A percentile compares a stretch with the other conserved stretches of the same genome.
Evolutionary conservation across 768 basidiomycete genomes (phyloP).

Genomic region (Trametes cinnabarina): DNA sequence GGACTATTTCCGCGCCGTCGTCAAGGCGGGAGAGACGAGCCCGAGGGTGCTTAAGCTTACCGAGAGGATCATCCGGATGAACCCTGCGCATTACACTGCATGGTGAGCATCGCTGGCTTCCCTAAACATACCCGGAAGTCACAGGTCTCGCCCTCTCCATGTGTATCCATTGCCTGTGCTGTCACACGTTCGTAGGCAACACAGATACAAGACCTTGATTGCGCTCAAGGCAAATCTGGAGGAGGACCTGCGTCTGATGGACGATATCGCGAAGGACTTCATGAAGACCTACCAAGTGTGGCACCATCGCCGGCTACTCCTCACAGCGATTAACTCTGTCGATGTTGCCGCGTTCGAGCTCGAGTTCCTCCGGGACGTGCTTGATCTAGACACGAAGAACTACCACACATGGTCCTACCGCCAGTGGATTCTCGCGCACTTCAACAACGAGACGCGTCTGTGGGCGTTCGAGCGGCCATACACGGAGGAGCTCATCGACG

Average conservation of each 20-base stretch:
- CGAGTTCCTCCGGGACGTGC: conserved; percentile 68
- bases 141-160: not conserved
- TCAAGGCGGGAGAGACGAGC: conserved; percentile 75
- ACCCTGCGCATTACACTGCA: conserved; percentile 96
- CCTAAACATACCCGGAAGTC: not conserved
- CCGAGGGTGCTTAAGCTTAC: conserved; percentile 83
- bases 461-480: conserved; percentile 79
- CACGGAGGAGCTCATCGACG: conserved; percentile 62
- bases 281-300: conserved; percentile 98
- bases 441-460: conserved; percentile 60
- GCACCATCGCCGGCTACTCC: conserved; percentile 84
- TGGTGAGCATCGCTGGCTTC: conserved; percentile 59
- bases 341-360: conserved; percentile 57
- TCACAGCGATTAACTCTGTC: conserved; percentile 46
- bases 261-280: conserved; percentile 77
- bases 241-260: conserved; percentile 81
- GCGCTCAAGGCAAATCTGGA: conserved; percentile 64
- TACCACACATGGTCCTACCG: conserved; percentile 99
- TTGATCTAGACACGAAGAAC: conserved; percentile 86
- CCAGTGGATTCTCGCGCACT: conserved; percentile 89
- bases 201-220: conserved; percentile 84
- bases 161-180: not conserved
- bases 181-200: conserved; percentile 90
- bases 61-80: conserved; percentile 82
- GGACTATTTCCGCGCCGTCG: conserved; percentile 85